Conservation (phyloP, 2,329 filamentous ascomycete genomes). For the Hortaea sp. region DNA sequence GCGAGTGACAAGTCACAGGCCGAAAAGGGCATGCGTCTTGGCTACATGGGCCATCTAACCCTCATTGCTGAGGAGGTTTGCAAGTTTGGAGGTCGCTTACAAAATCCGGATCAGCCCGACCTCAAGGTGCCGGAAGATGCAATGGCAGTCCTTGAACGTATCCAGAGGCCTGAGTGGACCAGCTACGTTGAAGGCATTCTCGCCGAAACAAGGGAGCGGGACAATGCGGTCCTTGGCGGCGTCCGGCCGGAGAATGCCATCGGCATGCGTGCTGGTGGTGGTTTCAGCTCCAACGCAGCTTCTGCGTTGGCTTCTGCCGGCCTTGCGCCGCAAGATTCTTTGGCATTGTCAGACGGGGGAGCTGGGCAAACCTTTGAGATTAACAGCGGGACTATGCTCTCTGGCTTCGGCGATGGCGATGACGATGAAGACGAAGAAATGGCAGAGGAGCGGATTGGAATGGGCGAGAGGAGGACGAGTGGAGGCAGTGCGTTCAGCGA, state of each 20-base stretch:
- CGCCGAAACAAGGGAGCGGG: constrained; percentile 85
- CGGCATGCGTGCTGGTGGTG: constrained; percentile 50
- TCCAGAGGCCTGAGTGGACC: constrained; percentile 85
- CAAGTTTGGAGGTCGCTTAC: constrained; percentile 78
- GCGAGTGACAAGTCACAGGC: constrained; percentile 78
- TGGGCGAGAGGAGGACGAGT: constrained; percentile 49
- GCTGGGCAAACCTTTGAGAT: constrained; percentile 25
- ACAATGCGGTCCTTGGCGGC: constrained; percentile 95
- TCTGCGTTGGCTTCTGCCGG: constrained; percentile 68
- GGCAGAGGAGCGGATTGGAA: constrained; percentile 42
- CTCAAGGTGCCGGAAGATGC: constrained; percentile 66
- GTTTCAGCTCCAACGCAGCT: constrained; percentile 43
- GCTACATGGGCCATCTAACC: constrained; percentile 97
- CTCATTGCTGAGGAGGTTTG: constrained; percentile 97
- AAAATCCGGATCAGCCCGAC: background rate
- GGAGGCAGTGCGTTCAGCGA: constrained; percentile 35
- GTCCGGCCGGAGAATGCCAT: constrained; percentile 85
- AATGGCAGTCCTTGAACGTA: constrained; percentile 72
- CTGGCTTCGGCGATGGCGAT: constrained; percentile 90
- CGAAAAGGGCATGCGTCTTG: constrained; percentile 78
- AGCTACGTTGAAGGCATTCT: constrained; percentile 89
- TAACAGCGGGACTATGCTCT: constrained; percentile 38
- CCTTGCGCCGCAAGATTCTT: constrained; percentile 19
- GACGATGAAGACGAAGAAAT: constrained; percentile 94
- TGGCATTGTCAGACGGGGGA: constrained; percentile 24